phyloP scores from a whole-genome alignment of 164 flowering plant species.

The Buxus sempervirens region DNA sequence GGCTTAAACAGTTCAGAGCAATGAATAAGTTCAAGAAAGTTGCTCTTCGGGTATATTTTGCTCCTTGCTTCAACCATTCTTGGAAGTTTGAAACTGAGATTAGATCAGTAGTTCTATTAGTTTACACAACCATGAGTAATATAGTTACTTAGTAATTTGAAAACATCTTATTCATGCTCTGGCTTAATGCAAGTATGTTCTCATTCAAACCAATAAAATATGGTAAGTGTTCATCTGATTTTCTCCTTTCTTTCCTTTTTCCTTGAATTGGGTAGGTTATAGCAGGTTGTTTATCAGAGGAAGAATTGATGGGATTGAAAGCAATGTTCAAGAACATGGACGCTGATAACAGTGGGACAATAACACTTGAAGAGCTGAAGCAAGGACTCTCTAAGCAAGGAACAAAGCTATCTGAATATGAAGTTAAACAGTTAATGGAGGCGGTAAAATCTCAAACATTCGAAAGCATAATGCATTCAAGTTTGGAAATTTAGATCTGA shows the following conservation, averaged over 20 bases:
- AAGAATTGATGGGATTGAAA: slow-evolving; percentile 73
- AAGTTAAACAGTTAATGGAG: slow-evolving; percentile 68
- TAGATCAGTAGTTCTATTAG: neutral
- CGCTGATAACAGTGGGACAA: slow-evolving; percentile 65
- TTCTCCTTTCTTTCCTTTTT: neutral
- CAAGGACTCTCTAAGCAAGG: slow-evolving; percentile 67
- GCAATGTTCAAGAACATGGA: slow-evolving; percentile 72
- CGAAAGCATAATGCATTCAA: too few species aligned
- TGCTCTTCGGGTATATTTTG: slow-evolving; percentile 52
- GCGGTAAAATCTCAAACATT: slow-evolving; percentile 41
- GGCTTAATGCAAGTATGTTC: too few species aligned
- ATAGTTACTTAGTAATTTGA: too few species aligned
- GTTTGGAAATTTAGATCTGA: too few species aligned
- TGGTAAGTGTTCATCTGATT: neutral
- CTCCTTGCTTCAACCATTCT: neutral
- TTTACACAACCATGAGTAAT: too few species aligned
- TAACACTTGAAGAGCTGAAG: slow-evolving; percentile 64
- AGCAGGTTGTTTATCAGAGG: slow-evolving; percentile 71
- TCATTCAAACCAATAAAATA: too few species aligned
- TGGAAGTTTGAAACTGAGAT: neutral
- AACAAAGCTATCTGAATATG: slow-evolving; percentile 54
- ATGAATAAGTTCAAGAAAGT: slow-evolving; percentile 79
- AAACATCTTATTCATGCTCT: too few species aligned
- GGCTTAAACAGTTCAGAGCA: slow-evolving; percentile 75
- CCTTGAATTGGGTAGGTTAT: slow-evolving; percentile 38